phyloP scores from a whole-genome alignment of 2,329 filamentous ascomycete species.

The Fusarium robinianum region DNA sequence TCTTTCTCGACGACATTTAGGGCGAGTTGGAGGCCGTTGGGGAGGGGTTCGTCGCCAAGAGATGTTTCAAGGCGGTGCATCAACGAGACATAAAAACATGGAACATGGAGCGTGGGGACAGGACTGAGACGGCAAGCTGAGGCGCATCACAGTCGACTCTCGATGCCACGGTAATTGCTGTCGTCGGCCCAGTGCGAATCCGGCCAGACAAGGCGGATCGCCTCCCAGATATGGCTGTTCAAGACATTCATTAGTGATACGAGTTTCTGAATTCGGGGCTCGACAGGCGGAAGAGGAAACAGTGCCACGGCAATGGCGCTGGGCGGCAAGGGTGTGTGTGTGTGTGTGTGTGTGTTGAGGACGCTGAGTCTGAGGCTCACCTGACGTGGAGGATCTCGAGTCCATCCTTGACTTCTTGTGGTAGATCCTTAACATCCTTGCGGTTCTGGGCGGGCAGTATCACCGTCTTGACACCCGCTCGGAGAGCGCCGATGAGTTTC shows the following conservation, averaged over 20 bases:
- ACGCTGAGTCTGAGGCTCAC: conserved; percentile 60
- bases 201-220: conserved; percentile 88
- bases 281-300: conserved; percentile 22
- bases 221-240: conserved; percentile 88
- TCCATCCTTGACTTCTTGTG: conserved; percentile 84
- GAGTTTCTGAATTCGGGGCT: conserved; percentile 22
- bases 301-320: conserved; percentile 27
- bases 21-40: conserved; percentile 1
- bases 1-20: not conserved
- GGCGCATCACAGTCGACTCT: conserved; percentile 72
- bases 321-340: conserved; percentile 14
- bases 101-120: conserved; percentile 3
- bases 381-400: conserved; percentile 87
- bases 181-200: conserved; percentile 83
- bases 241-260: conserved; percentile 40
- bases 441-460: conserved; percentile 84
- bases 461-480: conserved; percentile 94
- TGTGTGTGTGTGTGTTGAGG: conserved; percentile 8
- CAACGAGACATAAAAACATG: conserved; percentile 20
- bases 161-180: conserved; percentile 67
- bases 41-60: conserved; percentile 16
- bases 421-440: conserved; percentile 91
- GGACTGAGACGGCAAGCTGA: not conserved
- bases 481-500: conserved; percentile 92
- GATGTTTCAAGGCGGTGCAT: conserved; percentile 26